Base-by-base conservation (phyloP, 495 filamentous ascomycete species). In the Annulohypoxylon bovei region DNA sequence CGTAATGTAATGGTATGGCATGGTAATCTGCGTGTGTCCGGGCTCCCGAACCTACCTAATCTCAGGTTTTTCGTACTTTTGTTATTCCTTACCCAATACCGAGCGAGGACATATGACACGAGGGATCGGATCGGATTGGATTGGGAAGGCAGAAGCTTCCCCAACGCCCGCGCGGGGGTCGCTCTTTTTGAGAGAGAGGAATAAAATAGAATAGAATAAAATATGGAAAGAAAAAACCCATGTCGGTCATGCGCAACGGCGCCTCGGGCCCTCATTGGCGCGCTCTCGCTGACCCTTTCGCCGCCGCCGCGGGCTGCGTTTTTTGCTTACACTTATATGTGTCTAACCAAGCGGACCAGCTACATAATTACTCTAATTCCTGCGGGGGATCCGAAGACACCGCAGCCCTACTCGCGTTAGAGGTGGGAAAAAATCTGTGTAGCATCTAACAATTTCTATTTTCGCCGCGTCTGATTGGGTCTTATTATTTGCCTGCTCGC, bases 221-320 rank as follows among this genome's bases (percentile, higher is more conserved):
- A n/a, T n/a, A n/a, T n/a, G n/a, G n/a, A n/a, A n/a, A n/a, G n/a
- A n/a, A n/a, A 68, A 63, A 56, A 46, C 39, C 56, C 56, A 62
- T 71, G 62, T 56, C 33, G 69, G 69, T 71, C 69, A 71, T 71
- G 69, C 69, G 69, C 69, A 59, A 55, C 59, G 44, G 6, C 44
- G 14, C 4, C 37, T 35, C 52, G 52, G 1, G 18, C 23, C 33
- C 52, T 63, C 53, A 71, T 71, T 71, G 69, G 69, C 58, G 63
- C 63, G 35, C 30, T 5, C 23, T 59, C 32, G 53, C 63, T 67
- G 58, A 67, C 53, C 57, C 5, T 7, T 6, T 44, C 9, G 23
- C 39, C 65, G 35, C 33, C 59, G 63, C 63, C 53, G 68, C 62
- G 62, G 50, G 18, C 44, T 1, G n/a, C 7, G 4, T 33, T 28